These are phyloP conservation scores for Ganoderma leucocontextum DNA, from an alignment of 1,284 basidiomycete genomes.

Conservation along the genomic window DNA sequence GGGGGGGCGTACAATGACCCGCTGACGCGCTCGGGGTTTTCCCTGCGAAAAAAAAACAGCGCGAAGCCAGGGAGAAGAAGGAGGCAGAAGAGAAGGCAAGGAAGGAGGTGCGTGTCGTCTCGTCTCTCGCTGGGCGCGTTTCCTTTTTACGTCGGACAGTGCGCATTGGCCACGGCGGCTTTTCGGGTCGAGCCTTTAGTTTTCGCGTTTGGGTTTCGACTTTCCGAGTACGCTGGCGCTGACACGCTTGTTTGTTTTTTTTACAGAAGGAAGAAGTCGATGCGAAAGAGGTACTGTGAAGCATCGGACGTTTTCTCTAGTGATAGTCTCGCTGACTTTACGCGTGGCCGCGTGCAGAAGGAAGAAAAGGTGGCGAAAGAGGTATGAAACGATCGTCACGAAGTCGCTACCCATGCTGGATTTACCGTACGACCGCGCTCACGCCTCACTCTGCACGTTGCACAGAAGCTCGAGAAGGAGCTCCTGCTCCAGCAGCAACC, in stretches of 20 bases:
- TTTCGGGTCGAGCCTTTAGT: neutral
- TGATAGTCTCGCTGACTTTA: conserved; percentile 16
- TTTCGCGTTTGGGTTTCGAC: neutral
- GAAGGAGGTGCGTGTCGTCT: conserved; percentile 44
- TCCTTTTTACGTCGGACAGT: conserved; percentile 17
- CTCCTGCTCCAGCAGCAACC: conserved; percentile 7
- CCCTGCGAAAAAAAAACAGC: conserved; percentile 47
- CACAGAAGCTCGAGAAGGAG: conserved; percentile 46
- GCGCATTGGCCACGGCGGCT: conserved; percentile 18
- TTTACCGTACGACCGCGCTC: neutral
- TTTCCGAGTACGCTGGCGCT: neutral
- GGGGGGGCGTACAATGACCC: neutral
- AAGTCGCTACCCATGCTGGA: neutral
- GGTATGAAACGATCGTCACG: conserved; percentile 44
- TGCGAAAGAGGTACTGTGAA: conserved; percentile 45
- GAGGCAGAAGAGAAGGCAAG: conserved; percentile 58
- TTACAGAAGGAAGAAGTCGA: conserved; percentile 60
- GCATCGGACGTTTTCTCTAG: conserved; percentile 8
- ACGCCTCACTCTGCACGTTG: conserved; percentile 20
- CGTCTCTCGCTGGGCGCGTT: neutral
- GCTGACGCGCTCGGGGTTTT: conserved; percentile 32
- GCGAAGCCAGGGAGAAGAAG: conserved; percentile 78
- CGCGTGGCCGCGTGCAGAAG: conserved; percentile 43
- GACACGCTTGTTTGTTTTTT: conserved; percentile 23
- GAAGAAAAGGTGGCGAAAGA: conserved; percentile 61